A percentile compares a stretch with the other conserved stretches of the same genome.
Conservation (phyloP, 257 asterid species). For the Eucommia ulmoides region DNA sequence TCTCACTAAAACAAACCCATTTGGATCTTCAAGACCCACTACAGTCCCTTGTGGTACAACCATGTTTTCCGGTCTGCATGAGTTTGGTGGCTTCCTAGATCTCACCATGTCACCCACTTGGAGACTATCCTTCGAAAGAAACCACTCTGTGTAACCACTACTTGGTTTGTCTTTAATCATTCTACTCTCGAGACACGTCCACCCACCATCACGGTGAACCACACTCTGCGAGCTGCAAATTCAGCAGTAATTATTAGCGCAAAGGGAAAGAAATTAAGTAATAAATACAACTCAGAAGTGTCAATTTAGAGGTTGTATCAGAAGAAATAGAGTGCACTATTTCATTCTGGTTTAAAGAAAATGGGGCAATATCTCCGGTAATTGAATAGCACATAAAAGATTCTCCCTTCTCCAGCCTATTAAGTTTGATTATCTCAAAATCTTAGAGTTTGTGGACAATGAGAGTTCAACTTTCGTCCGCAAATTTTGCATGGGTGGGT, state of each 20-base stretch:
- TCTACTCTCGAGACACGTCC: slow-evolving; percentile 35
- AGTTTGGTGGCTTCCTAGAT: slow-evolving; percentile 59
- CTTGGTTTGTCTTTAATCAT: slow-evolving; percentile 35
- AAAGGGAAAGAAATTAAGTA: neutral
- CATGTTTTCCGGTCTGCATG: slow-evolving; percentile 56
- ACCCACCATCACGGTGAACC: slow-evolving; percentile 36
- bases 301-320: neutral
- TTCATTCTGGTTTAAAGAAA: no score
- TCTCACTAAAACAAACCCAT: slow-evolving; percentile 63
- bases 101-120: slow-evolving; percentile 70
- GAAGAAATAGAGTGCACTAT: no score
- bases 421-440: neutral
- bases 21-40: slow-evolving; percentile 58
- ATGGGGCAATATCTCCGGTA: neutral
- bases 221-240: slow-evolving; percentile 54
- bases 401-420: neutral
- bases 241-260: neutral
- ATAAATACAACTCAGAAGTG: no score
- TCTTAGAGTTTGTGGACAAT: neutral
- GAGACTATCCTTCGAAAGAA: slow-evolving; percentile 66
- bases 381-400: neutral
- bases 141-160: slow-evolving; percentile 57
- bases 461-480: neutral
- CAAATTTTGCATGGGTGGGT: no score
- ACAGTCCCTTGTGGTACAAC: slow-evolving; percentile 59